These are phyloP conservation scores for Cocos nucifera DNA, from an alignment of 176 grass and related monocot genomes.

Conservation along the genomic window DNA sequence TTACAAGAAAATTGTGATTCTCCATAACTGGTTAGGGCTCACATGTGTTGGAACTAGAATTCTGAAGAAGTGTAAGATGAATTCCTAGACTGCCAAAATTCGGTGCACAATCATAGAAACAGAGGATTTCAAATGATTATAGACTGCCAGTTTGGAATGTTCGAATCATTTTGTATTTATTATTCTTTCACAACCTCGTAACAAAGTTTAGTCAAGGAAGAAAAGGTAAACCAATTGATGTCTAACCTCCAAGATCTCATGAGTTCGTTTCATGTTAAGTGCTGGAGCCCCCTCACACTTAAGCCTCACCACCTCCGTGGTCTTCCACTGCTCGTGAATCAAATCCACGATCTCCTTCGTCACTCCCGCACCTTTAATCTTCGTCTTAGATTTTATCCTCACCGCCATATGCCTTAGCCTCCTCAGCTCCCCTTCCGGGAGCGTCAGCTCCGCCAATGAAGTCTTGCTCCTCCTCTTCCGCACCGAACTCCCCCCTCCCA, in stretches of 20 bases:
- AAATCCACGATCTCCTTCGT: conserved; percentile 63
- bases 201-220: neutral
- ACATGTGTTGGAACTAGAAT: too few species aligned
- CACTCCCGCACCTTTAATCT: conserved; percentile 67
- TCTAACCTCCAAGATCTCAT: conserved; percentile 79
- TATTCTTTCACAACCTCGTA: too few species aligned
- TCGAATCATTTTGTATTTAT: too few species aligned
- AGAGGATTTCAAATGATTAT: too few species aligned
- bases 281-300: conserved; percentile 70
- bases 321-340: conserved; percentile 84
- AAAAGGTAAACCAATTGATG: neutral
- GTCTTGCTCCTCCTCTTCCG: conserved; percentile 36
- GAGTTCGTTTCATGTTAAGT: conserved; percentile 90
- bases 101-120: too few species aligned
- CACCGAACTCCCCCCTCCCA: conserved; percentile 2
- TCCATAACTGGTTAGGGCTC: too few species aligned
- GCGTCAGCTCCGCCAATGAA: conserved; percentile 75
- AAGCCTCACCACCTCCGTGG: conserved; percentile 72
- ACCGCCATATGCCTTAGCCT: conserved; percentile 70
- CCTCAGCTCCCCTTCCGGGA: conserved; percentile 65
- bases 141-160: too few species aligned
- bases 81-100: too few species aligned
- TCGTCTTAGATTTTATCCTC: conserved; percentile 62
- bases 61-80: too few species aligned
- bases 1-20: too few species aligned